Evolutionary conservation across 306 rosid species (phyloP).

Genomic region (Glycine latifolia): DNA sequence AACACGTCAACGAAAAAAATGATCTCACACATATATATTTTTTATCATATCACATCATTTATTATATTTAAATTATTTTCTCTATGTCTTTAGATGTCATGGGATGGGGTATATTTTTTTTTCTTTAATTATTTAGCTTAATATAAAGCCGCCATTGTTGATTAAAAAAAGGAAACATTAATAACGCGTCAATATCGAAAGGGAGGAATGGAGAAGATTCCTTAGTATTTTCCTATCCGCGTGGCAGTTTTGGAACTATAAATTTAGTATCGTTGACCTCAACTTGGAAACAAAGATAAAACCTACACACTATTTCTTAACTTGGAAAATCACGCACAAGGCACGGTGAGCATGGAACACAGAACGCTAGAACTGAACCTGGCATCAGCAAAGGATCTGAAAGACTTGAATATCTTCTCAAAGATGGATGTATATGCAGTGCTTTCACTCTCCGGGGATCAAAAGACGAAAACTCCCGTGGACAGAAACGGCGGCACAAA

Average conservation of each 20-base stretch:
- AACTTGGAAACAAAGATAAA: too few species aligned
- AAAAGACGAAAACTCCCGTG: constrained; percentile 54
- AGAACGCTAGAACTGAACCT: constrained; percentile 61
- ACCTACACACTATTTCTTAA: too few species aligned
- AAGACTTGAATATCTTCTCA: constrained; percentile 59
- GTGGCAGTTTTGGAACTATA: background rate
- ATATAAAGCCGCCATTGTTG: background rate
- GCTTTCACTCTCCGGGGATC: constrained; percentile 65
- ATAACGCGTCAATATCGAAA: background rate
- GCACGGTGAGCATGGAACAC: constrained; percentile 28
- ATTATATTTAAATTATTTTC: too few species aligned
- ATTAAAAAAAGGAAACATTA: background rate
- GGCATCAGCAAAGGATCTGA: constrained; percentile 68
- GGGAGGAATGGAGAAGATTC: background rate
- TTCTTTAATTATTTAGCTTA: background rate
- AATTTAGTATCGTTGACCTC: background rate
- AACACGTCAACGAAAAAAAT: too few species aligned
- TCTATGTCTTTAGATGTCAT: too few species aligned
- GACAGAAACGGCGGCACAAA: constrained; percentile 52
- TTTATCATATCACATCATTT: too few species aligned
- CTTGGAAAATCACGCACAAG: too few species aligned
- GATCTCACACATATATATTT: too few species aligned
- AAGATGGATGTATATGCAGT: constrained; percentile 78
- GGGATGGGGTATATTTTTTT: too few species aligned
- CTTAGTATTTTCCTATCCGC: too few species aligned